Conservation (phyloP, 345 rosid genomes). For the Cardamine resedifolia region DNA sequence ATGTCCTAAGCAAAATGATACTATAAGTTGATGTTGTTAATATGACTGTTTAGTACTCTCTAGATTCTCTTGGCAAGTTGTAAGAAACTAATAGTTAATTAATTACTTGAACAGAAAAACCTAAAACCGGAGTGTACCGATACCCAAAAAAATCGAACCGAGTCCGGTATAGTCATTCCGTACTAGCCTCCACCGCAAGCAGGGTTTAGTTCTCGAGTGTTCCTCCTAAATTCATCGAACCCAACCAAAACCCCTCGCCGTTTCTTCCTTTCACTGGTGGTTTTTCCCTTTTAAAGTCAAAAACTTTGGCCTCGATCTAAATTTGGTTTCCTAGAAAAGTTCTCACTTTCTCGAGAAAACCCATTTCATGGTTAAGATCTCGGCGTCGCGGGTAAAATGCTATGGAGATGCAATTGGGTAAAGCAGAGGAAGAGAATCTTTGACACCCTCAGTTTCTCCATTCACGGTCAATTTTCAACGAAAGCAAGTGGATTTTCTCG, state of each 20-base stretch:
- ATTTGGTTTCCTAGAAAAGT: not conserved
- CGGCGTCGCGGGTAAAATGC: conserved; percentile 34
- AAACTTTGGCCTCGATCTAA: conserved; percentile 7
- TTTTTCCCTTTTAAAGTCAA: not conserved
- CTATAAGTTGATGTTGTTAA: not conserved
- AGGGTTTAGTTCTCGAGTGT: conserved; percentile 7
- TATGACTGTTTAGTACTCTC: not conserved
- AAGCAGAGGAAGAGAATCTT: conserved; percentile 35
- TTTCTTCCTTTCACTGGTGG: not conserved
- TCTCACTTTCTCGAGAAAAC: not conserved
- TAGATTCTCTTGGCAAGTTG: not conserved
- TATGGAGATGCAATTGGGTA: conserved; percentile 45
- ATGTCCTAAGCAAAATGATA: not conserved
- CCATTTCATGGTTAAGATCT: conserved; percentile 31
- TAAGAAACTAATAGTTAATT: not conserved
- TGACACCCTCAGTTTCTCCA: conserved; percentile 23
- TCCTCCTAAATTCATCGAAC: not conserved
- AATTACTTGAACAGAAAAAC: not conserved
- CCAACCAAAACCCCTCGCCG: conserved; percentile 27
- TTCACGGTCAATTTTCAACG: conserved; percentile 23
- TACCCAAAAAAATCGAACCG: conserved; percentile 19
- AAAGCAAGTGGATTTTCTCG: not conserved
- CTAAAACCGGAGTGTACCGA: conserved; percentile 19
- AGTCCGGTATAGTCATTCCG: conserved; percentile 3
- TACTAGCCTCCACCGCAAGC: conserved; percentile 21